Conservation (phyloP, 1,284 basidiomycete genomes). For the Fereydounia khargensis region DNA sequence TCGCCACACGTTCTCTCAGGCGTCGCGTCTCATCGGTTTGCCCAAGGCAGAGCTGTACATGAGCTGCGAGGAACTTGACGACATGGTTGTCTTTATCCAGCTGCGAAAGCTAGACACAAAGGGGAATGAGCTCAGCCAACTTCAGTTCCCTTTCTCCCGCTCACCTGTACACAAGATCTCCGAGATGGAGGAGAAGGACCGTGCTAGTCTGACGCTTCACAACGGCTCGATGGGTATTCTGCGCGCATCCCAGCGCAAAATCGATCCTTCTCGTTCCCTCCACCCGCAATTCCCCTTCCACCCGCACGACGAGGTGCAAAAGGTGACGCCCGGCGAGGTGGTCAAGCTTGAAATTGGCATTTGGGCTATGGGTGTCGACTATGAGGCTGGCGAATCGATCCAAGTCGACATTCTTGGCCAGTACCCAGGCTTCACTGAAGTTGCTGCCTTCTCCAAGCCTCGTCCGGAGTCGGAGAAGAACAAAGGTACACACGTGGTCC, state of each 20-base stretch:
- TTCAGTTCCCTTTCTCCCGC: slow-evolving; percentile 32
- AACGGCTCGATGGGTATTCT: slow-evolving; percentile 40
- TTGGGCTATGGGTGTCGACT: slow-evolving; percentile 44
- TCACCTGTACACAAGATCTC: slow-evolving; percentile 14
- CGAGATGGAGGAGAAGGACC: slow-evolving; percentile 17
- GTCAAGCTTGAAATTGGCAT: slow-evolving; percentile 44
- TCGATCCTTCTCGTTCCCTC: slow-evolving; percentile 8
- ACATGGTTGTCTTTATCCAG: slow-evolving; percentile 40
- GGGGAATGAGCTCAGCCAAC: slow-evolving; percentile 24
- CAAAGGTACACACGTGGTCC: slow-evolving; percentile 3
- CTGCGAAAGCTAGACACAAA: slow-evolving; percentile 38
- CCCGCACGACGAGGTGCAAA: slow-evolving; percentile 25
- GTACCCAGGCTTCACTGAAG: slow-evolving; percentile 23
- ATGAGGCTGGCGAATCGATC: slow-evolving; percentile 40
- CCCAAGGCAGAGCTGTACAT: slow-evolving; percentile 38
- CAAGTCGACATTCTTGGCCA: slow-evolving; percentile 29
- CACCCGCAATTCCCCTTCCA: slow-evolving; percentile 18
- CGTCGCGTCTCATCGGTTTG: slow-evolving; percentile 33
- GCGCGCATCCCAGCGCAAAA: slow-evolving; percentile 41
- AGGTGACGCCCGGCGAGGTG: slow-evolving; percentile 27
- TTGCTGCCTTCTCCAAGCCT: slow-evolving; percentile 4
- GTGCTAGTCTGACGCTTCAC: slow-evolving; percentile 4
- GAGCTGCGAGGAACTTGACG: slow-evolving; percentile 36
- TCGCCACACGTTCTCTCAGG: slow-evolving; percentile 18
- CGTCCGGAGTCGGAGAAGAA: slow-evolving; percentile 5